Base-by-base conservation (phyloP, 331 rosid genomes). In the Malus hybrid region DNA sequence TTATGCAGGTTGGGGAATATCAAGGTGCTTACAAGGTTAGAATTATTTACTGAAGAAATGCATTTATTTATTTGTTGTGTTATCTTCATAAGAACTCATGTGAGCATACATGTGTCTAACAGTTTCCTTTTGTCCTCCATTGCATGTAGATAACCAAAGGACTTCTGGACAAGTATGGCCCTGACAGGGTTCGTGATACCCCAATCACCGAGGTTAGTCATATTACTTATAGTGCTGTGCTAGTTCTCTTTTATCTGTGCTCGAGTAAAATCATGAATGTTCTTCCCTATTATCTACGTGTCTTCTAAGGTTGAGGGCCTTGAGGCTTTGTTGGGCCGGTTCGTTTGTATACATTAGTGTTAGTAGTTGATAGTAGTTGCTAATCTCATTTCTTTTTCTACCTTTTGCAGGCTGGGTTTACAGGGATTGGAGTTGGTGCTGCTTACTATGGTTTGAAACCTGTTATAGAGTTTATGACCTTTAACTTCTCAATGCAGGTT, bases 401-500 rank as follows among this genome's bases (percentile, higher is more conserved):
- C 46, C 46, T 70, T 67, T 65, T 85, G 84, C 92, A 95, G 97
- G 99, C 99, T 82, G 99, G 99, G 57, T 95, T 95, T 89, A 14
- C 99, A 57, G 99, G 99, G 69, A 95, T 95, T 65, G 99, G 97
- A 84, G 99, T 95, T 77, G 99, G 99, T 5, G 99, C 99, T 76
- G 99, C 99, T 59, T 95, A 86, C 89, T 80, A 92, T 80, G 99
- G 99, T 78, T 93, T 92, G 72, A 89, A 66, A 82, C 99, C 99
- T 67, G 90, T 92, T 11, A 77, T 95, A 28, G 99, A 95, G 89
- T 95, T 95, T 76, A 95, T 95, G 99, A 95, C 99, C 70, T 95
- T 95, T 84, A 95, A 95, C 87, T 95, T 95, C 90, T 95, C 99
- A 61, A 92, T 95, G 99, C 99, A 94, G 99, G 99, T 93, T 82